Conservation (phyloP, 371 early-diverging fungal genomes). For the Lichtheimia corymbifera region DNA sequence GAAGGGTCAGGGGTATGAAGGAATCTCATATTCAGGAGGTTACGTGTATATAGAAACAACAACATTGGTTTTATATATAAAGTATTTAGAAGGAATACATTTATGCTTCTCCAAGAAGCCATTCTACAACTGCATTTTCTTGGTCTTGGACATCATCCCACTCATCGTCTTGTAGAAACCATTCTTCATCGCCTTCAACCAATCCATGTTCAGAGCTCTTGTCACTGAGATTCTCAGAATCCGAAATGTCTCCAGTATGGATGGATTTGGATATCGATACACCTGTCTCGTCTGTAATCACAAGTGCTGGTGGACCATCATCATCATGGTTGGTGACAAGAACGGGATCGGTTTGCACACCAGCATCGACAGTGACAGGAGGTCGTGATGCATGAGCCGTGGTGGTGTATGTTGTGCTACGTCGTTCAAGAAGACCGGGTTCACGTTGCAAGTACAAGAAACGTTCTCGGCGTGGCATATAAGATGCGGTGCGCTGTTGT, state of each 20-base stretch:
- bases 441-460: constrained; percentile 44
- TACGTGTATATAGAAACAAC: no score
- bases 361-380: constrained; percentile 11
- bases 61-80: no score
- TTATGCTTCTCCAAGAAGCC: constrained; percentile 24
- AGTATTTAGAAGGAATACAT: not conserved
- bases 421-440: constrained; percentile 30
- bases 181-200: constrained; percentile 26
- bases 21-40: no score
- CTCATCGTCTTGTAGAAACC: constrained; percentile 27
- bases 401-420: constrained; percentile 16
- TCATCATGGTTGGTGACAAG: not conserved
- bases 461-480: constrained; percentile 38
- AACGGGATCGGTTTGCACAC: constrained; percentile 21
- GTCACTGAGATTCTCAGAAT: constrained; percentile 13
- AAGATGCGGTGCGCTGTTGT: constrained; percentile 22
- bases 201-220: constrained; percentile 13
- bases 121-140: constrained; percentile 24
- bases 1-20: not conserved
- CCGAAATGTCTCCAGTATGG: not conserved
- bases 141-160: constrained; percentile 22
- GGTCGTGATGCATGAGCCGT: not conserved
- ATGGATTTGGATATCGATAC: constrained; percentile 10
- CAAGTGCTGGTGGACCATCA: constrained; percentile 14
- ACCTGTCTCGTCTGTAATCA: constrained; percentile 16